Evolutionary conservation across 352 stramenopile species (phyloP), one percentile per base, ranked within the genome.

Genomic region (Globisporangium cystogenes): DNA sequence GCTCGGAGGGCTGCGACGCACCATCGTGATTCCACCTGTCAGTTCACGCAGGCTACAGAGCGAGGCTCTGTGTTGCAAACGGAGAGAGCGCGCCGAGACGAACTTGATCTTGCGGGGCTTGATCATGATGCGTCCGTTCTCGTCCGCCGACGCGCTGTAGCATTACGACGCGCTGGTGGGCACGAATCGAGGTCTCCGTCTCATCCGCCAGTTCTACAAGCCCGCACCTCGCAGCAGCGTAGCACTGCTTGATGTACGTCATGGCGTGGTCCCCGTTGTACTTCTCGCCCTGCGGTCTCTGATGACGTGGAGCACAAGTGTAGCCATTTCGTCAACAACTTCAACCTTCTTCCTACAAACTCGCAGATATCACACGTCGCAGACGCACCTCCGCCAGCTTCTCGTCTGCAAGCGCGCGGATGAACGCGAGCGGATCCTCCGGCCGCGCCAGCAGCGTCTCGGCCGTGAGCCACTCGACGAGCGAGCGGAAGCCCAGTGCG

Each of bases 391-490:
- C 76, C 26, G 52, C 66, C 21, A 96, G 67, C 56, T 96, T 96
- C 47, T 95, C 78, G 41, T 93, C 78, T 16, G 93, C 57, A 39
- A 96, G 68, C 14, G 77, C 68, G 23, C 78, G 73, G 23, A 95
- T 73, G 53, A 96, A 96, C 11, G 61, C 67, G n/a, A 97, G 57
- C 18, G 88, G 88, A 55, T 97, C 88, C 20, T 96, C 81, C 0
- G 88, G 86, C 42, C 86, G 72, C 18, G 82, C 85, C 29, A 96
- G 53, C 48, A 97, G 70, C 27, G 82, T 72, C 50, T 96, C 88
- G 1, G 88, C 88, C 26, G 87, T 96, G 62, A 97, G 64, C 82
- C 85, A 97, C 66, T 97, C 88, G 57, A 96, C 90, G 42, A 97
- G 72, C 44, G 85, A 92, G 47, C 87, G 88, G 57, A 96, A 97